phyloP scores from a whole-genome alignment of 2,329 filamentous ascomycete genomes.

The Anthostomella pinea region DNA sequence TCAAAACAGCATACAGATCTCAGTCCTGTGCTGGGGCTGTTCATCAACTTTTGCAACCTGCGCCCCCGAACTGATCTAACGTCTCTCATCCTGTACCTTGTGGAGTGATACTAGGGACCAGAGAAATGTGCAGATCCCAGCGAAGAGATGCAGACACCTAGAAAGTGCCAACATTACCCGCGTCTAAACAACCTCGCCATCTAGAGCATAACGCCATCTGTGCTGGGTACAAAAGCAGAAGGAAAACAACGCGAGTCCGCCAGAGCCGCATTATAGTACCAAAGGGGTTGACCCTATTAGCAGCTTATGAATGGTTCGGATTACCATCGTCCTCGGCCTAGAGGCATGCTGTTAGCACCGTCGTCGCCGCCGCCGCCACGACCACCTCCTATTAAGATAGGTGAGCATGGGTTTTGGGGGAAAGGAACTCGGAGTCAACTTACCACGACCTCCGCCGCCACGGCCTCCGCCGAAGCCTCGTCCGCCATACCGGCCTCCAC shows the following conservation, averaged over 20 bases:
- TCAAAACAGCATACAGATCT: slow-evolving; percentile 11
- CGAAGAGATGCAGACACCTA: slow-evolving; percentile 22
- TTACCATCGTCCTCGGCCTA: slow-evolving; percentile 35
- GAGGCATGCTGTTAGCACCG: slow-evolving; percentile 39
- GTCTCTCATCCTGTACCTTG: slow-evolving; percentile 8
- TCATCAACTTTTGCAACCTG: slow-evolving; percentile 5
- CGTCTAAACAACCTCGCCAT: slow-evolving; percentile 33
- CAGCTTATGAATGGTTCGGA: slow-evolving; percentile 7
- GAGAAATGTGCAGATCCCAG: slow-evolving; percentile 17
- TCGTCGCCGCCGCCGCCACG: slow-evolving; percentile 42
- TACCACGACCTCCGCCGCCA: slow-evolving; percentile 47
- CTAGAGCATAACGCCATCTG: slow-evolving; percentile 34
- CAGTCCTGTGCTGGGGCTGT: slow-evolving; percentile 4
- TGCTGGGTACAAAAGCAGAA: slow-evolving; percentile 27
- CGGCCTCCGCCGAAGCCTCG: slow-evolving; percentile 67
- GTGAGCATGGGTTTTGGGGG: slow-evolving; percentile 4
- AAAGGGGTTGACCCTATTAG: slow-evolving; percentile 4
- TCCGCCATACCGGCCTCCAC: slow-evolving; percentile 68
- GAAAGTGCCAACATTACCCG: slow-evolving; percentile 24
- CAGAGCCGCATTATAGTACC: slow-evolving; percentile 13
- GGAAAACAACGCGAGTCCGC: slow-evolving; percentile 12
- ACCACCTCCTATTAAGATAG: slow-evolving; percentile 32
- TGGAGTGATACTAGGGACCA: slow-evolving; percentile 15
- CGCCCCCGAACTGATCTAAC: slow-evolving; percentile 11
- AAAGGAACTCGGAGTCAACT: slow-evolving; percentile 8